These are phyloP conservation scores for Haplosporangium gracile DNA, from an alignment of 192 early-diverging fungal species.

Conservation along the genomic window DNA sequence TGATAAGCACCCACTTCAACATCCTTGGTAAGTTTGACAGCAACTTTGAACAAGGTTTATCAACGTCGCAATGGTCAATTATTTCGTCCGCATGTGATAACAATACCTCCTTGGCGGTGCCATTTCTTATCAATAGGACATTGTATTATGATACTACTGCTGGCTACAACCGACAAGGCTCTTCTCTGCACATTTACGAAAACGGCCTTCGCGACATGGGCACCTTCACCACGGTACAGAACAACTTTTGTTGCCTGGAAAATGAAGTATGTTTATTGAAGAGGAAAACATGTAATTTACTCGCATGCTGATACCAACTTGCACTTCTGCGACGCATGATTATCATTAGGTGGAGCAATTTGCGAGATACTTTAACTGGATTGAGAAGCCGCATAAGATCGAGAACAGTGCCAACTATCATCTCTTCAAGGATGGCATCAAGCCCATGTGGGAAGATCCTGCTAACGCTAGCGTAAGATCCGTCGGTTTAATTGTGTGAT, in stretches of 20 bases:
- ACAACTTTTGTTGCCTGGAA: background rate
- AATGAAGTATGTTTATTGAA: background rate
- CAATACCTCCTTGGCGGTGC: background rate
- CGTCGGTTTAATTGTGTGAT: background rate
- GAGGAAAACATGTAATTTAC: background rate
- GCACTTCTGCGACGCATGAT: background rate
- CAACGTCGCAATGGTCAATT: background rate
- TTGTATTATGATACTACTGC: slow-evolving; percentile 36
- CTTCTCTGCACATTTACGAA: slow-evolving; percentile 37
- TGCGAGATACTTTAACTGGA: slow-evolving; percentile 62
- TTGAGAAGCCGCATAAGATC: slow-evolving; percentile 57
- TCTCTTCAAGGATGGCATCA: slow-evolving; percentile 61
- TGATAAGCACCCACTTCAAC: slow-evolving; percentile 55
- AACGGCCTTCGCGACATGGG: slow-evolving; percentile 29
- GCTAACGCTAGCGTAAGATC: slow-evolving; percentile 58
- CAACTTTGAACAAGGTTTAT: background rate
- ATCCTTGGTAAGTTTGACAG: slow-evolving; percentile 47
- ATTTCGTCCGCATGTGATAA: background rate
- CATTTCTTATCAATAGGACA: slow-evolving; percentile 20
- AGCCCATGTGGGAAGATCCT: slow-evolving; percentile 63
- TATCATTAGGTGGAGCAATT: slow-evolving; percentile 51
- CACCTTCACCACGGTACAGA: slow-evolving; percentile 38
- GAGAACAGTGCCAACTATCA: slow-evolving; percentile 59
- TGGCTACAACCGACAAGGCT: slow-evolving; percentile 28
- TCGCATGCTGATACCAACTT: background rate